Conservation (phyloP, 2,329 filamentous ascomycete genomes). For the Diplodia corticola region DNA sequence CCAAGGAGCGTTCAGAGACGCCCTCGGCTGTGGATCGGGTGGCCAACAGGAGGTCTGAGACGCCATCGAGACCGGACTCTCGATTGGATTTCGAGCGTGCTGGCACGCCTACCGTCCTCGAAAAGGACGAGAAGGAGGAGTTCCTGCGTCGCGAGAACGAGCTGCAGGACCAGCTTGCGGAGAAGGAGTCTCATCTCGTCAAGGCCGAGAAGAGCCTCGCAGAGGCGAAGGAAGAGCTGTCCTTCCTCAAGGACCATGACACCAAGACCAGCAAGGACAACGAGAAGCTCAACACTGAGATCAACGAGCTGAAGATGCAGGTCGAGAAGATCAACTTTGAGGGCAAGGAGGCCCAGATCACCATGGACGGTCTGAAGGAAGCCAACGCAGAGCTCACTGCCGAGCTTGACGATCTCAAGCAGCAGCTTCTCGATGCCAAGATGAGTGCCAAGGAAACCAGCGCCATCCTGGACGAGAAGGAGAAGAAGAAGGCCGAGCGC, state of each 20-base stretch:
- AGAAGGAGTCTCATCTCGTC: slow-evolving; percentile 81
- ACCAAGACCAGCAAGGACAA: slow-evolving; percentile 84
- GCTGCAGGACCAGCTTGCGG: slow-evolving; percentile 91
- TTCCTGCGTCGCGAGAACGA: slow-evolving; percentile 95
- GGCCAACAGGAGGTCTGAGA: slow-evolving; percentile 49
- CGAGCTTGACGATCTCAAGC: slow-evolving; percentile 93
- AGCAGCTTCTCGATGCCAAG: slow-evolving; percentile 91
- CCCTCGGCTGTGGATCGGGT: slow-evolving; percentile 50
- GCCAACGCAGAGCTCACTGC: slow-evolving; percentile 89
- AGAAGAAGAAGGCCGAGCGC: slow-evolving; percentile 97
- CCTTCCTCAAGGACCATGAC: slow-evolving; percentile 82
- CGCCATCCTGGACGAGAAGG: slow-evolving; percentile 91
- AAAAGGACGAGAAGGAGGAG: slow-evolving; percentile 96
- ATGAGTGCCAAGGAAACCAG: slow-evolving; percentile 95
- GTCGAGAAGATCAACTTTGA: slow-evolving; percentile 94
- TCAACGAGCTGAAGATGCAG: slow-evolving; percentile 95
- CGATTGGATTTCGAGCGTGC: slow-evolving; percentile 72
- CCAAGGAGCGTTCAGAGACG: slow-evolving; percentile 59
- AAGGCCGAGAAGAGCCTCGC: slow-evolving; percentile 77
- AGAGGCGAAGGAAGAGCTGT: slow-evolving; percentile 83
- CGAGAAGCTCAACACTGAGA: slow-evolving; percentile 78
- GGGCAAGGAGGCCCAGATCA: slow-evolving; percentile 94
- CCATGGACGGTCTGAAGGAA: slow-evolving; percentile 96
- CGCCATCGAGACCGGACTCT: slow-evolving; percentile 61
- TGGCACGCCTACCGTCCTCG: slow-evolving; percentile 83